These are phyloP conservation scores for Draba incana DNA, from an alignment of 345 rosid genomes.

Conservation along the genomic window DNA sequence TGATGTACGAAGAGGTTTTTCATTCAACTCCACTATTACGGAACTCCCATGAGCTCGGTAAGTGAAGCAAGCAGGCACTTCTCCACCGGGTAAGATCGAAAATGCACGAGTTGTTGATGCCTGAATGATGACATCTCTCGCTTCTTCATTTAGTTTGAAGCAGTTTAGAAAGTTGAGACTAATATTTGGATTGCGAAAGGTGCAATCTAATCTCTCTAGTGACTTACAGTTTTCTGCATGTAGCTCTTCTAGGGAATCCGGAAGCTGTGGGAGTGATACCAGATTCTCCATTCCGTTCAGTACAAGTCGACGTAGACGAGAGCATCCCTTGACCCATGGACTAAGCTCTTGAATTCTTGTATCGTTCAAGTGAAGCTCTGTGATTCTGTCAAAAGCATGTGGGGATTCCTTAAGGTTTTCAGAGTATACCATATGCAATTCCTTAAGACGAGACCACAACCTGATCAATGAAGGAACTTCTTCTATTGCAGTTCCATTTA, in stretches of 20 bases:
- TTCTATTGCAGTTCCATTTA: neutral
- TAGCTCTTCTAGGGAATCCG: too few species aligned
- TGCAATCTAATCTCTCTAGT: neutral
- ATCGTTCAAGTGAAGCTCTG: neutral
- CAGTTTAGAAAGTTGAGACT: conserved; percentile 8
- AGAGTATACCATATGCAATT: neutral
- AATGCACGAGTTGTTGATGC: neutral
- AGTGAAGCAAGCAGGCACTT: neutral
- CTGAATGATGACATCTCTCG: neutral
- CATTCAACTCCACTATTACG: neutral
- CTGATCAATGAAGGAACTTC: conserved; percentile 13
- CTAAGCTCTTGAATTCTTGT: neutral
- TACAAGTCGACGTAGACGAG: neutral
- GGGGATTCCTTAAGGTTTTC: neutral
- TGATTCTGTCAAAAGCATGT: conserved; percentile 12
- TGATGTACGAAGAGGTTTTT: neutral
- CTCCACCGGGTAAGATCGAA: neutral
- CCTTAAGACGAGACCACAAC: conserved; percentile 13
- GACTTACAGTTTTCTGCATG: conserved; percentile 12
- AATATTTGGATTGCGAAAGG: neutral
- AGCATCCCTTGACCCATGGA: neutral
- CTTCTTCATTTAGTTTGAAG: conserved; percentile 15
- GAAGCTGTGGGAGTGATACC: too few species aligned
- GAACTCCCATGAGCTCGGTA: neutral
- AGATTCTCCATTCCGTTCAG: too few species aligned